Conservation (phyloP, 148 eudicot species). For the Persicaria maculosa region DNA sequence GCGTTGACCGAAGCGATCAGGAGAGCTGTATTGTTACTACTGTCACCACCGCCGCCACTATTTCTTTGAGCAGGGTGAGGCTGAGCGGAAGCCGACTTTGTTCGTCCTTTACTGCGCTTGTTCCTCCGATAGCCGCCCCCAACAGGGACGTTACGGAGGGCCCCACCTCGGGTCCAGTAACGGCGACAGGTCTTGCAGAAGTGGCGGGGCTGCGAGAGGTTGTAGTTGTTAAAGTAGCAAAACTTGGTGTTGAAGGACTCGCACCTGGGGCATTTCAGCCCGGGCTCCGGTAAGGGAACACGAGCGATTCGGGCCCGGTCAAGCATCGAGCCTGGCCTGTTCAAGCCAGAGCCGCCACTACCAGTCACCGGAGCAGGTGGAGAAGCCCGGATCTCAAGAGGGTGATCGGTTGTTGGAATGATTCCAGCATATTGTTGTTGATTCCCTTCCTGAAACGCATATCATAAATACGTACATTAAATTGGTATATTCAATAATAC, state of each 20-base stretch:
- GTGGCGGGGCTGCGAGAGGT: conserved; percentile 1
- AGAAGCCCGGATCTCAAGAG: neutral
- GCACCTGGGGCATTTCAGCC: neutral
- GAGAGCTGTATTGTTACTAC: neutral
- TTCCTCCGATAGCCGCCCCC: neutral
- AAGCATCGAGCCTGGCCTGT: neutral
- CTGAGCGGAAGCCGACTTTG: neutral
- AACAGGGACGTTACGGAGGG: conserved; percentile 2
- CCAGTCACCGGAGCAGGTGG: neutral
- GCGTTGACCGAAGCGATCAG: neutral
- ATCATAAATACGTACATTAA: neutral
- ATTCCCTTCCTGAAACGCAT: neutral
- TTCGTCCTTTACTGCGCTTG: neutral
- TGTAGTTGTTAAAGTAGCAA: conserved; percentile 8
- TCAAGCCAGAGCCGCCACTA: neutral
- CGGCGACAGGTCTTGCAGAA: conserved; percentile 7
- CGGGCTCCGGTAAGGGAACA: conserved; percentile 5
- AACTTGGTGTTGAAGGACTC: conserved; percentile 10
- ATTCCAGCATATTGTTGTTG: neutral
- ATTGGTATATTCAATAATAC: conserved; percentile 1
- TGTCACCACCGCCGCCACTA: too few relatives aligned
- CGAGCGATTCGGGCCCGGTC: conserved; percentile 2
- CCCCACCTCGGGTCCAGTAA: conserved; percentile 9
- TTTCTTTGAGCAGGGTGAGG: neutral
- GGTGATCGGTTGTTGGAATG: neutral